Evolutionary conservation across 2,329 filamentous ascomycete species (phyloP), one percentile per base, ranked within the genome.

Genomic region (Metarhizium humberi): DNA sequence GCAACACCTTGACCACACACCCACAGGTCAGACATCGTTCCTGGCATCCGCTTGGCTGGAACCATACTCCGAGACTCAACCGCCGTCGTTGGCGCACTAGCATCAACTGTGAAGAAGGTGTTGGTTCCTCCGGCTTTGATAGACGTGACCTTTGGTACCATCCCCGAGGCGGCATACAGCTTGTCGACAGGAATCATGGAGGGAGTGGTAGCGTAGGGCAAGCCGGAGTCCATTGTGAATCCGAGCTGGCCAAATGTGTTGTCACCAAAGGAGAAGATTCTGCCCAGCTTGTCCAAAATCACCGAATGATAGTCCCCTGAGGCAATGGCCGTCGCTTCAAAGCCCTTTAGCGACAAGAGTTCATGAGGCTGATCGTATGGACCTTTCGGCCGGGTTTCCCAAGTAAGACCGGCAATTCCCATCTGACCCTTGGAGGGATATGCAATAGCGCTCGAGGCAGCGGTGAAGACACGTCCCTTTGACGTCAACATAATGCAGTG

Each of bases 181-280:
- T 80, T 82, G 58, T 82, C 80, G 43, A 89, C 79, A 1, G 88
- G 81, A 2, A 97, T 68, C 6, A 85, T 78, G 3, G 84, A 82
- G 0, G 94, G 91, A 0, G 79, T 78, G 60, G 92, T 88, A 29
- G 88, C 75, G 56, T 74, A 80, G 7, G 82, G 76, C 16, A 81
- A 75, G 32, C 86, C 80, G 0, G 79, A 68, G 51, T 84, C 83
- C 53, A 80, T 82, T 52, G 90, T 83, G 63, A 92, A 84, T n/a
- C 92, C 92, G 3, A 97, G 78, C 70, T 97, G 94, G n/a, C 94
- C 94, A 47, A 83, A 81, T 0, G 85, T 85, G 72, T 97, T 97
- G 69, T 97, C 92, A 42, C 94, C 94, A 72, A 95, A 97, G 6
- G 85, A 78, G 69, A 94, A 96, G 16, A 94, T 79, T 16, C 84